These are phyloP conservation scores for Incumbomyces delicatus DNA, from an alignment of 2,329 filamentous ascomycete species.

Conservation along the genomic window DNA sequence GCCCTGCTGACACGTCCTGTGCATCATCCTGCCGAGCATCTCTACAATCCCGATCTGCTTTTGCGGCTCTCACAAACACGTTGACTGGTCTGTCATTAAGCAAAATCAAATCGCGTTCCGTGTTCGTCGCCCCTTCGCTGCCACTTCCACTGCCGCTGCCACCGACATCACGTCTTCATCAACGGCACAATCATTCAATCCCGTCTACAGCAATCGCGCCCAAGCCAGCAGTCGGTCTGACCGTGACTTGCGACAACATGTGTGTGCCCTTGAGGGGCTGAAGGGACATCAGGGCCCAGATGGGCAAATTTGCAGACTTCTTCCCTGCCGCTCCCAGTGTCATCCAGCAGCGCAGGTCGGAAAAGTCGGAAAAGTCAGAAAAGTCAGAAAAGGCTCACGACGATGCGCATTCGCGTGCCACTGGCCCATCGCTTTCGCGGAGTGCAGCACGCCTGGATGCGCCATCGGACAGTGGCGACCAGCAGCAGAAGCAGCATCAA, in stretches of 20 bases:
- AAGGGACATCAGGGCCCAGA: conserved; percentile 62
- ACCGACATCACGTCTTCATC: background rate
- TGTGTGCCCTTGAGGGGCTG: conserved; percentile 13
- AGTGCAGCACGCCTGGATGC: conserved; percentile 6
- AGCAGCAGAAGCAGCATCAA: conserved; percentile 7
- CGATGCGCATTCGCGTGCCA: conserved; percentile 23
- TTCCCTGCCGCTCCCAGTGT: conserved; percentile 69
- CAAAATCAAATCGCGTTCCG: background rate
- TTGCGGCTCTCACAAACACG: background rate
- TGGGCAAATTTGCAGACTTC: conserved; percentile 73
- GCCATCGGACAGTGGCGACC: conserved; percentile 8
- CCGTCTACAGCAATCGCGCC: background rate
- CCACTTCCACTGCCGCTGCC: background rate
- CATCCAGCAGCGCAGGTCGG: conserved; percentile 36
- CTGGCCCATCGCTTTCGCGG: conserved; percentile 11
- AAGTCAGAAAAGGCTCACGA: conserved; percentile 40
- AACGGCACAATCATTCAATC: background rate
- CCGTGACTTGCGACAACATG: conserved; percentile 16
- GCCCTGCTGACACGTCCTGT: background rate
- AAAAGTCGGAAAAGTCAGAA: conserved; percentile 33
- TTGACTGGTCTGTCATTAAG: background rate
- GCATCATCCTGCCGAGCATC: background rate
- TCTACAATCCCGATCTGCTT: background rate
- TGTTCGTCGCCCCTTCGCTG: conserved; percentile 3
- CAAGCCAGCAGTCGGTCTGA: background rate